Base-by-base conservation (phyloP, 2,329 filamentous ascomycete genomes). In the Coniochaeta sp. region DNA sequence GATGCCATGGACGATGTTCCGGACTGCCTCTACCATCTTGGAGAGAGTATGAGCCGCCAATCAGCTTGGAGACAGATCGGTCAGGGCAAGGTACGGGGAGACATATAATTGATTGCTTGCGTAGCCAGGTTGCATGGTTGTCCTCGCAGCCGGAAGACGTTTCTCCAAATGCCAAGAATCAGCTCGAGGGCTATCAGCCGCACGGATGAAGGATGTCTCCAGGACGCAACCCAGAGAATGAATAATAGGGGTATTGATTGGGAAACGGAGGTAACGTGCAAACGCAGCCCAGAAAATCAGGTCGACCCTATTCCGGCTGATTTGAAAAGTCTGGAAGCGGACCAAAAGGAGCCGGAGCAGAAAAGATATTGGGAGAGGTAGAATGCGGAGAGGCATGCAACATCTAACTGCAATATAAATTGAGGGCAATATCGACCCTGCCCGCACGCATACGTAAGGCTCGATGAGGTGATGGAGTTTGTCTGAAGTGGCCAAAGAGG, bases 221-320 rank as follows among this genome's bases (percentile, higher is more conserved):
- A 47, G 10, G 19, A 26, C 24, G 42, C 22, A 40, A 26, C 42
- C 42, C 26, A 52, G 22, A 52, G 9, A 30, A 28, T 17, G 3
- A 14, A 28, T 17, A 30, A 22, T 16, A 52, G 30, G 22, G 47
- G 26, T 26, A 22, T 12, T 52, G 24, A 52, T 30, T 52, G 4
- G 22, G 22, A 9, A n/a, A 28, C 30, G 3, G 47, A 52, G 22
- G 47, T 52, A 52, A 52, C 47, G 47, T 52, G n/a, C 22, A 10
- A 22, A 7, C 22, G 47, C 10, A 28, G n/a, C 30, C 42, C 6
- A 6, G 30, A 22, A 30, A 30, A 30, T 30, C 22, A 52, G 52
- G 54, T 56, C 34, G 30, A 56, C 54, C n/a, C 54, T 56, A 36
- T 56, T 56, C 54, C 54, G 54, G 54, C 54, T 56, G 47, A 56